These are phyloP conservation scores for Pleurozium schreberi DNA, from an alignment of 225 moss, liverwort and hornwort genomes.

Conservation along the genomic window DNA sequence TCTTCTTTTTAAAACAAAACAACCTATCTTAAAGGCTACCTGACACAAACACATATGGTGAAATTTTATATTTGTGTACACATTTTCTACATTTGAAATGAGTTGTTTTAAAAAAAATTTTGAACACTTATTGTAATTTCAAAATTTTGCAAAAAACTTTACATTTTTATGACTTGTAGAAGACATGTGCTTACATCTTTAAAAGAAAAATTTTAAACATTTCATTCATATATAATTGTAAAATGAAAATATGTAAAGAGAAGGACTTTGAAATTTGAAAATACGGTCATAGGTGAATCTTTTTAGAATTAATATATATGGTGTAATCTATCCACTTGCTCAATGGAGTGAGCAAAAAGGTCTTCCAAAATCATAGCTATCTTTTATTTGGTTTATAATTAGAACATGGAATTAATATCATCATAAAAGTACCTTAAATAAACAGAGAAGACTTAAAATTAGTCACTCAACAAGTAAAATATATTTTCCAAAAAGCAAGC, in stretches of 20 bases:
- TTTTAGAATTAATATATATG: background rate
- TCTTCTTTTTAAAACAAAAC: no score
- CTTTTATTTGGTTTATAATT: background rate
- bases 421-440: background rate
- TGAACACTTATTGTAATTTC: background rate
- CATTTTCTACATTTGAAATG: background rate
- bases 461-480: background rate
- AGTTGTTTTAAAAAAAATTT: background rate
- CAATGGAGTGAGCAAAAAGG: background rate
- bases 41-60: no score
- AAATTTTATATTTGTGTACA: no score
- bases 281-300: fast-evolving
- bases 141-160: background rate
- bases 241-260: background rate
- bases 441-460: no score
- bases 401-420: background rate
- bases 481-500: background rate
- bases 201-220: background rate
- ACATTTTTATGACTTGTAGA: background rate
- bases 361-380: background rate
- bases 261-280: background rate
- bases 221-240: background rate
- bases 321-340: background rate
- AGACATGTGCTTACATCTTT: background rate
- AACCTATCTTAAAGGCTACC: no score